Conservation (phyloP, 108 stramenopile species). For the Cylindrotheca closterium region DNA sequence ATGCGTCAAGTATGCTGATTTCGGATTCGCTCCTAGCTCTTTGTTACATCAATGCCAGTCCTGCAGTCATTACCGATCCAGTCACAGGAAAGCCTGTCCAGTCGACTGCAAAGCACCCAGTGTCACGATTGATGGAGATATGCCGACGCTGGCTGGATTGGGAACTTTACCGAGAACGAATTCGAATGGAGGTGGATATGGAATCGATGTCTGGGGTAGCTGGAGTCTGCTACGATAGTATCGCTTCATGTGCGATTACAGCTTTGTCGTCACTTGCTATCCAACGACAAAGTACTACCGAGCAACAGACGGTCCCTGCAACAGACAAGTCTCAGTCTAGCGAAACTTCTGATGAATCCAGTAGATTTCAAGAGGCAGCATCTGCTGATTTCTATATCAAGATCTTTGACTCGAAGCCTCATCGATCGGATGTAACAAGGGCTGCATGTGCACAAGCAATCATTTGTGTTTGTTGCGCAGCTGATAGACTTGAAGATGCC, state of each 20-base stretch:
- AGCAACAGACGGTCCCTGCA: slow-evolving; percentile 18
- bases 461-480: slow-evolving; percentile 76
- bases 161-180: slow-evolving; percentile 74
- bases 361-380: slow-evolving; percentile 30
- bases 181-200: slow-evolving; percentile 40
- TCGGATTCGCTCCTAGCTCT: slow-evolving; percentile 81
- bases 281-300: slow-evolving; percentile 69
- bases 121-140: slow-evolving; percentile 58
- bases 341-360: slow-evolving; percentile 7
- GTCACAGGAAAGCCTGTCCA: slow-evolving; percentile 60
- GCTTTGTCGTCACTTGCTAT: slow-evolving; percentile 76
- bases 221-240: slow-evolving; percentile 49
- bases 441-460: slow-evolving; percentile 87
- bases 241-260: slow-evolving; percentile 79
- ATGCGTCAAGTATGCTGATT: slow-evolving; percentile 66
- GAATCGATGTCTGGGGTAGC: slow-evolving; percentile 54
- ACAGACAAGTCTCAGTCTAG: background rate
- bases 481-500: slow-evolving; percentile 61
- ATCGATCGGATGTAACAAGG: slow-evolving; percentile 64
- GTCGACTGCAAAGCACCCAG: slow-evolving; percentile 68
- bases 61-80: slow-evolving; percentile 68
- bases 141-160: slow-evolving; percentile 79
- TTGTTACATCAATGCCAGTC: slow-evolving; percentile 71
- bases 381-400: slow-evolving; percentile 66
- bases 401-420: slow-evolving; percentile 57